Conservation (phyloP, 306 rosid genomes). For the apple (Malus domestica) region ASM211411v1 NC_041802.1:17685501-17686000, state of each 20-base stretch:
- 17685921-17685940: too few relatives aligned
- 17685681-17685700: background rate
- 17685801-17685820: too few relatives aligned
- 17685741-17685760: background rate
- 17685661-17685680: background rate
- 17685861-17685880: too few relatives aligned
- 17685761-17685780: background rate
- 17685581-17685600: conserved; percentile 83
- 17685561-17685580: conserved; percentile 62
- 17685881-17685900: too few relatives aligned
- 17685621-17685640: conserved; percentile 79
- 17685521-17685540: conserved; percentile 7
- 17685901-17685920: too few relatives aligned
- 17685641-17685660: conserved; percentile 49
- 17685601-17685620: conserved; percentile 20
- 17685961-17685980: too few relatives aligned
- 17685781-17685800: too few relatives aligned
- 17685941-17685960: too few relatives aligned
- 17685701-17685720: background rate
- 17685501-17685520: background rate
- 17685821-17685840: too few relatives aligned
- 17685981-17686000: too few relatives aligned
- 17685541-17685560: background rate
- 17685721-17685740: background rate
- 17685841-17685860: too few relatives aligned